phyloP scores from a whole-genome alignment of 2,329 filamentous ascomycete genomes.

The Exophiala calicioides region DNA sequence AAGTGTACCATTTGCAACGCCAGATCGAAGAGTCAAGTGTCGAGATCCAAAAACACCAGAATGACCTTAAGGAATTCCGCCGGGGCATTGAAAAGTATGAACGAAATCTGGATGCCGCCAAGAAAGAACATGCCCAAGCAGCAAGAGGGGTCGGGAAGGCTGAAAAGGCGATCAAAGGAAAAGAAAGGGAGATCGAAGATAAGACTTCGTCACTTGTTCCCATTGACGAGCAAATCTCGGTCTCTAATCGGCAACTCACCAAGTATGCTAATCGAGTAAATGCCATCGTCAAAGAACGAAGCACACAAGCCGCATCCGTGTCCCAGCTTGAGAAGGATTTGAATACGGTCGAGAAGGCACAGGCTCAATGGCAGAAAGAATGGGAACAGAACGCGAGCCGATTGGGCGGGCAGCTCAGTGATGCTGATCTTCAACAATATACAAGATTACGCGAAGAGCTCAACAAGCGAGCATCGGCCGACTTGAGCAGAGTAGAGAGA shows the following conservation, averaged over 20 bases:
- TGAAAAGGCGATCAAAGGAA: constrained; percentile 81
- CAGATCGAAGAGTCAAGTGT: constrained; percentile 88
- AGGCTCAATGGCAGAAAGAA: constrained; percentile 81
- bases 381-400: constrained; percentile 83
- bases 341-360: constrained; percentile 81
- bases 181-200: constrained; percentile 84
- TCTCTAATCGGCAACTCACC: constrained; percentile 71
- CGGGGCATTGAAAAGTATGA: constrained; percentile 86
- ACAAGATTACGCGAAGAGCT: constrained; percentile 81
- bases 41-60: constrained; percentile 89
- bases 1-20: constrained; percentile 90
- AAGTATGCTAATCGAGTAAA: constrained; percentile 68
- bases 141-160: constrained; percentile 74
- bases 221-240: constrained; percentile 85
- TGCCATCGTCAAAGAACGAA: constrained; percentile 73
- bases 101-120: constrained; percentile 74
- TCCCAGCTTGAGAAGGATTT: constrained; percentile 79
- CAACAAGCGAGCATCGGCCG: constrained; percentile 75
- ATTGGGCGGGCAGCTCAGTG: constrained; percentile 81
- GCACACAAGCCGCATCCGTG: constrained; percentile 67
- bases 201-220: constrained; percentile 83
- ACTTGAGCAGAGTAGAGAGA: constrained; percentile 81
- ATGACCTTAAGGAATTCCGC: constrained; percentile 88
- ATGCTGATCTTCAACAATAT: constrained; percentile 86
- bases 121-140: constrained; percentile 77